Conservation (phyloP, 352 stramenopile genomes). For the Globisporangium middletonii region DNA sequence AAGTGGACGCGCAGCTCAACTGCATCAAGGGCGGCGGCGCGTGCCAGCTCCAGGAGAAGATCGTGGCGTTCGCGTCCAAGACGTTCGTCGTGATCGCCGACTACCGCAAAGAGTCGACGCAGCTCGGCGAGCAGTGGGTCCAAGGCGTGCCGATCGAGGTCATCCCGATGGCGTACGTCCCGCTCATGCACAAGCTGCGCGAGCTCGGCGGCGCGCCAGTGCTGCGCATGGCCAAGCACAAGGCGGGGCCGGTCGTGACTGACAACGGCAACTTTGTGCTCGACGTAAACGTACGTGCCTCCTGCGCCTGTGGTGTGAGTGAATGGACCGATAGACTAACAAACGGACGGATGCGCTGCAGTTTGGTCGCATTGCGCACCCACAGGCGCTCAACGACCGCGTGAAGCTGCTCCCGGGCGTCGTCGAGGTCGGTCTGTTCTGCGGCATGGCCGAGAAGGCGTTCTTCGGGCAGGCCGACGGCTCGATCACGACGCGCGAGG, state of each 20-base stretch:
- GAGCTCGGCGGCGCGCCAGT: slow-evolving; percentile 48
- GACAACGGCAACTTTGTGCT: slow-evolving; percentile 95
- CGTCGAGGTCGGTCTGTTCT: slow-evolving; percentile 87
- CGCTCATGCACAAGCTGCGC: slow-evolving; percentile 78
- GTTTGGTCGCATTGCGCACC: slow-evolving; percentile 74
- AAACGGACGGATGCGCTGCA: background rate
- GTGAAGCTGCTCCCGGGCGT: slow-evolving; percentile 84
- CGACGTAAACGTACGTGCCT: slow-evolving; percentile 55
- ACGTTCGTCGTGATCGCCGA: slow-evolving; percentile 98
- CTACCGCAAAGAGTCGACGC: slow-evolving; percentile 88
- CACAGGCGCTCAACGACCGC: slow-evolving; percentile 50
- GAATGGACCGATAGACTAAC: background rate
- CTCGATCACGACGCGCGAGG: slow-evolving; percentile 60
- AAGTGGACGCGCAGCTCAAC: slow-evolving; percentile 96
- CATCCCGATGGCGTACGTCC: slow-evolving; percentile 96
- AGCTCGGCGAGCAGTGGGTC: slow-evolving; percentile 85
- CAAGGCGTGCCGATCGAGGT: slow-evolving; percentile 96
- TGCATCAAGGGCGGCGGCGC: slow-evolving; percentile 98
- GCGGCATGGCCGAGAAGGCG: slow-evolving; percentile 82
- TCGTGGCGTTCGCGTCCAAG: slow-evolving; percentile 91
- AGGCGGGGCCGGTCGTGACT: slow-evolving; percentile 95
- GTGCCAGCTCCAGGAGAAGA: slow-evolving; percentile 94
- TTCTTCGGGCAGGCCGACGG: slow-evolving; percentile 86
- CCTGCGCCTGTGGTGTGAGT: background rate
- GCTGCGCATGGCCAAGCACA: slow-evolving; percentile 86